Percentiles rank a stretch among this genome's conserved stretches.
Evolutionary conservation across 768 basidiomycete genomes (phyloP).

Genomic region (Auriscalpium microsporum): DNA sequence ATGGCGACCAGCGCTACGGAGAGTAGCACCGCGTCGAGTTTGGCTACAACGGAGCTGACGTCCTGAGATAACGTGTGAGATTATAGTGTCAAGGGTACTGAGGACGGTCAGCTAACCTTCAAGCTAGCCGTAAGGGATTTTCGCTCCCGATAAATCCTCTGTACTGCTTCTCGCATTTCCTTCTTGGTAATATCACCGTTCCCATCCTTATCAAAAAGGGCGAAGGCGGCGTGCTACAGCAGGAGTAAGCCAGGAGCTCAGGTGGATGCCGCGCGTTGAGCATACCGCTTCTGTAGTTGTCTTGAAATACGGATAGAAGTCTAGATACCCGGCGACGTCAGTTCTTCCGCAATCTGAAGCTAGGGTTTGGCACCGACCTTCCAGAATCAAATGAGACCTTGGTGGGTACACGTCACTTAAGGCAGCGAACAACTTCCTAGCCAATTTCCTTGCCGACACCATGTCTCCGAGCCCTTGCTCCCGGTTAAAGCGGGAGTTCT

Average conservation of each 20-base stretch:
- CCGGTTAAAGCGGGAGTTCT: constrained; percentile 53
- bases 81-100: neutral
- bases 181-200: constrained; percentile 72
- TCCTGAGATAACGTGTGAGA: constrained; percentile 34
- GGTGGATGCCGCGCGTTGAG: constrained; percentile 3
- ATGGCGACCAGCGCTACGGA: constrained; percentile 47
- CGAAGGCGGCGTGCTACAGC: constrained; percentile 54
- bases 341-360: neutral
- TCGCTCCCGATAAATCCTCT: constrained; percentile 70
- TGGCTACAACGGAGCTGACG: constrained; percentile 62
- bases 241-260: constrained; percentile 2
- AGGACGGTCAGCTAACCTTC: constrained; percentile 35
- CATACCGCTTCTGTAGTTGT: constrained; percentile 63
- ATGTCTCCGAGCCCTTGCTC: constrained; percentile 46
- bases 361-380: constrained; percentile 35
- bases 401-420: constrained; percentile 53
- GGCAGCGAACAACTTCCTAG: constrained; percentile 57
- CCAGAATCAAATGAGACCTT: constrained; percentile 54
- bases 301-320: constrained; percentile 73
- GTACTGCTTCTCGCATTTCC: constrained; percentile 80
- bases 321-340: constrained; percentile 26
- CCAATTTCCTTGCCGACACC: constrained; percentile 57
- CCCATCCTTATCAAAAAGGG: constrained; percentile 70
- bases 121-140: constrained; percentile 63
- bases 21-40: constrained; percentile 69